Evolutionary conservation across 805 yeast species (phyloP).

Genomic region (Saccharomycopsis malanga): DNA sequence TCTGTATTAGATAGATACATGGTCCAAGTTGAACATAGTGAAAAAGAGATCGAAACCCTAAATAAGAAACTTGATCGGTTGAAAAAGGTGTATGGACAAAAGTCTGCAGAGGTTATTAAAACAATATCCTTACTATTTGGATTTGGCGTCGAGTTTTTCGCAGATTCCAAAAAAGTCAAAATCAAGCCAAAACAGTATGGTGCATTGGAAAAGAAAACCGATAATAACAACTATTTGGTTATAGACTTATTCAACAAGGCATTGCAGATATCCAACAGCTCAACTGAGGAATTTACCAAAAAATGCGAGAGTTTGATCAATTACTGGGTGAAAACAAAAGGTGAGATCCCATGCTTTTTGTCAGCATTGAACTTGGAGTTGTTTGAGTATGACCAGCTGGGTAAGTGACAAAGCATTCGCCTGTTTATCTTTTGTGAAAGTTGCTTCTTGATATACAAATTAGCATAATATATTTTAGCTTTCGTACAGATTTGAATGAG

Average conservation of each 20-base stretch:
- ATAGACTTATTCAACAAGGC: constrained; percentile 52
- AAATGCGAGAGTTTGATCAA: constrained; percentile 43
- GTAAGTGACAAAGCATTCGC: neutral
- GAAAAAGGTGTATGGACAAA: constrained; percentile 51
- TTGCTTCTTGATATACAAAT: too few relatives aligned
- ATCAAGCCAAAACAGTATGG: constrained; percentile 40
- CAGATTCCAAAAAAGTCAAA: constrained; percentile 45
- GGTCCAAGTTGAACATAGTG: constrained; percentile 43
- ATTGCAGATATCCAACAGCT: constrained; percentile 43
- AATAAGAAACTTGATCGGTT: constrained; percentile 47
- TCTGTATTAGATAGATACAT: constrained; percentile 57
- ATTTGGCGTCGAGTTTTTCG: constrained; percentile 59
- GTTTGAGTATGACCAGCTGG: neutral
- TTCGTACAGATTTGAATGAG: neutral
- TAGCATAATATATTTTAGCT: neutral
- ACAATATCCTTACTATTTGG: constrained; percentile 66
- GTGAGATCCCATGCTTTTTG: constrained; percentile 69
- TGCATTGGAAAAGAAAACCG: constrained; percentile 21
- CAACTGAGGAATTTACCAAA: constrained; percentile 22
- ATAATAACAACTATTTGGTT: constrained; percentile 31
- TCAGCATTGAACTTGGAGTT: constrained; percentile 66
- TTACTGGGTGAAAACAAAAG: constrained; percentile 61
- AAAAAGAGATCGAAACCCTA: constrained; percentile 40
- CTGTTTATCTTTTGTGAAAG: neutral
- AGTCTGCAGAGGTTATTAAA: constrained; percentile 65